Evolutionary conservation across 805 yeast species (phyloP).

Genomic region (Ogataea ramenticola): DNA sequence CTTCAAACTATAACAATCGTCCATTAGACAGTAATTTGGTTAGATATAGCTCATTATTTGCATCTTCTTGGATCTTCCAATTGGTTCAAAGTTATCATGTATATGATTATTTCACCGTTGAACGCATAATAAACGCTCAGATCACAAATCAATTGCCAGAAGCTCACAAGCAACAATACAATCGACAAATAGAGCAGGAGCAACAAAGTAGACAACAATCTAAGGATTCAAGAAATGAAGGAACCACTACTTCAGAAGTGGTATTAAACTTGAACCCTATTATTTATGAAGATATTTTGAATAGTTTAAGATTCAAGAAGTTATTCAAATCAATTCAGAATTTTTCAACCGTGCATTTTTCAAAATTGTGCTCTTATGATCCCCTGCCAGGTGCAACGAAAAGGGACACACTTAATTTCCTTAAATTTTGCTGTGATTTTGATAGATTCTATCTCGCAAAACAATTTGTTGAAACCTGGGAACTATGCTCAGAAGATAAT

Average conservation of each 20-base stretch:
- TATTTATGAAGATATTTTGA: conserved; percentile 6
- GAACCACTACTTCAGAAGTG: too few relatives aligned
- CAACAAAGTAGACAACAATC: too few relatives aligned
- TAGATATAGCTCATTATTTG: conserved; percentile 7
- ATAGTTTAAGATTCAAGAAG: conserved; percentile 7
- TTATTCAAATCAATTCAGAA: conserved; percentile 2
- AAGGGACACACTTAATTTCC: background rate
- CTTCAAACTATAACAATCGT: too few relatives aligned
- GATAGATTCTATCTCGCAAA: too few relatives aligned
- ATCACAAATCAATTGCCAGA: background rate
- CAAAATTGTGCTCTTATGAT: background rate
- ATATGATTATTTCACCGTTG: background rate
- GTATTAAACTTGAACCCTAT: background rate
- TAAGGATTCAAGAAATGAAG: too few relatives aligned
- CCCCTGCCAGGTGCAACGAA: background rate
- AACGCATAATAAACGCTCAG: background rate
- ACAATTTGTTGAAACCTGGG: too few relatives aligned
- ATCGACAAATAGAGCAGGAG: too few relatives aligned
- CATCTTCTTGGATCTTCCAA: background rate
- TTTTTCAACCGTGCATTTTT: conserved; percentile 2
- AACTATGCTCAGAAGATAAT: too few relatives aligned
- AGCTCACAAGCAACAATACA: too few relatives aligned
- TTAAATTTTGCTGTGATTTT: too few relatives aligned
- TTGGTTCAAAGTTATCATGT: conserved; percentile 10
- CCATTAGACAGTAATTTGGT: conserved; percentile 7